Base-by-base conservation (phyloP, 139 green algal species). In the Edaphochlamys debaryana region DNA sequence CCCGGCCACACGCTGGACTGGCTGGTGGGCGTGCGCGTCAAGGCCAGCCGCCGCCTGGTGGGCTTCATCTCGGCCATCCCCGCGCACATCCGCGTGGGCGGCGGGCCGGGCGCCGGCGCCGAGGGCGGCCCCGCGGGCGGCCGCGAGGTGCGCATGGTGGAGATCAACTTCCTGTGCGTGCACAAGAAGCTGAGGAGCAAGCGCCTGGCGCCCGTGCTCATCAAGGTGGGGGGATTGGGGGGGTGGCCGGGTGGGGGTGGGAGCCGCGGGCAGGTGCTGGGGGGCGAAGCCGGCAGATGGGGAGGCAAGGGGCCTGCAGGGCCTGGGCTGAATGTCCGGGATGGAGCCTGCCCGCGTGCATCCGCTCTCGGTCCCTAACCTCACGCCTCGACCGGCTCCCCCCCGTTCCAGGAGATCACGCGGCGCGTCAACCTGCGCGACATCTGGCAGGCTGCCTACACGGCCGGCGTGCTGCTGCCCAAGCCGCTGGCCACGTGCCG, bases 91-190 rank as follows among this genome's bases (percentile, higher is more conserved):
- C 85, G 80, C n/a, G n/a, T n/a, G n/a, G n/a, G n/a, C n/a, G n/a
- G n/a, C n/a, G n/a, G n/a, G n/a, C n/a, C n/a, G n/a, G n/a, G n/a
- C n/a, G n/a, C n/a, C n/a, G n/a, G n/a, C n/a, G n/a, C n/a, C n/a
- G n/a, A n/a, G n/a, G n/a, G n/a, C n/a, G n/a, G n/a, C n/a, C n/a
- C n/a, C n/a, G 88, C 34, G 38, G 82, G 54, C 37, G 23, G 52
- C 52, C 52, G 75, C 32, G 66, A 37, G 3, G 22, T 76, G 77
- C 42, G 66, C 68, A 94, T 98, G 88, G 97, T 97, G 62, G 97
- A 99, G 88, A 99, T 99, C 87, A 99, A 99, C 93, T 99, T 99
- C 83, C 89, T 99, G 67, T 99, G 97, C 87, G 94, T 99, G 56
- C 96, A 99, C 92, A 99, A 99, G 89, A 99, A 99, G 92, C 94